A percentile compares a stretch with the other conserved stretches of the same genome.
phyloP scores from a whole-genome alignment of 441 rosid genomes.

The Raphanus hybrid region DNA sequence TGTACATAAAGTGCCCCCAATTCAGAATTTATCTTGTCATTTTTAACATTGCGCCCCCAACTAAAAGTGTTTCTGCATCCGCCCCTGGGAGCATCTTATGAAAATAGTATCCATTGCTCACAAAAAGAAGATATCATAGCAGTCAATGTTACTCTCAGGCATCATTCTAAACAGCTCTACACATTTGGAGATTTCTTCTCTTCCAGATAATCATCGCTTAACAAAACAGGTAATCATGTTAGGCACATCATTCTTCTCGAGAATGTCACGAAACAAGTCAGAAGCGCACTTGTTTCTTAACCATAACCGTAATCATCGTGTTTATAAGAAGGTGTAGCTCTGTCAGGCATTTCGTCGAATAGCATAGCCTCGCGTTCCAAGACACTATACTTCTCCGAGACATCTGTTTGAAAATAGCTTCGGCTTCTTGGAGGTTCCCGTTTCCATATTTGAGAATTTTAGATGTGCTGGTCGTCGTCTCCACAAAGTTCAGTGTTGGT shows the following conservation, averaged over 20 bases:
- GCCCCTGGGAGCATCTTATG: no score
- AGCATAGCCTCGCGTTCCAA: slow-evolving; percentile 58
- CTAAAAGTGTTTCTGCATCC: no score
- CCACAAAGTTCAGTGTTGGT: no score
- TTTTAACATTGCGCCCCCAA: no score
- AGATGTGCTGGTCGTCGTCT: neutral
- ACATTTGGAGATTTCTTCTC: no score
- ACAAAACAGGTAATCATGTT: no score
- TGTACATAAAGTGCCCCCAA: no score
- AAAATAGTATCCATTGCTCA: no score
- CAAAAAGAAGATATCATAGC: no score
- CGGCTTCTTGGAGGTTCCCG: slow-evolving; percentile 57
- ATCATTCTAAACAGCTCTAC: no score
- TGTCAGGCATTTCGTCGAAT: slow-evolving; percentile 72
- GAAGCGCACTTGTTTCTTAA: slow-evolving; percentile 16
- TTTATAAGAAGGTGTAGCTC: slow-evolving; percentile 61
- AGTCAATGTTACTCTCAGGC: no score
- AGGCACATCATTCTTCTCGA: slow-evolving; percentile 37
- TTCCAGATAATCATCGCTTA: slow-evolving; percentile 16
- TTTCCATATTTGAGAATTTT: slow-evolving; percentile 64
- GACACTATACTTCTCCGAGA: slow-evolving; percentile 57
- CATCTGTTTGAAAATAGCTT: slow-evolving; percentile 62
- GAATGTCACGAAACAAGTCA: slow-evolving; percentile 52
- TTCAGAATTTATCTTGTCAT: no score
- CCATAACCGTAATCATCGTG: slow-evolving; percentile 52